Evolutionary conservation across 2,329 filamentous ascomycete species (phyloP).

Genomic region (Leptographium lundbergii): DNA sequence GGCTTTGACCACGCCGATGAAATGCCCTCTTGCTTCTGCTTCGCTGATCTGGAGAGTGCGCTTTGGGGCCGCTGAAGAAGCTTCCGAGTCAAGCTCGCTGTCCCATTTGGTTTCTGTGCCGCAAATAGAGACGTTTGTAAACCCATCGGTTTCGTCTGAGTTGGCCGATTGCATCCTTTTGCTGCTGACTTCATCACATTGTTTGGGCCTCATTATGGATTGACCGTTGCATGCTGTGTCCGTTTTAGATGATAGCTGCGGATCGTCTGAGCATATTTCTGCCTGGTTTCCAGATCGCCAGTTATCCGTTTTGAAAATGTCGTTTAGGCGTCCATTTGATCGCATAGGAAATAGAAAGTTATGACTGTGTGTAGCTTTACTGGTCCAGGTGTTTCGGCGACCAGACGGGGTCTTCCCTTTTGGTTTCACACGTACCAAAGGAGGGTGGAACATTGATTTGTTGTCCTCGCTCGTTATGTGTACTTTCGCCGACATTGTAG

Average conservation of each 20-base stretch:
- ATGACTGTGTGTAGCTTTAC: not conserved
- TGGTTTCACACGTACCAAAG: not conserved
- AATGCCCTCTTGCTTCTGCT: not conserved
- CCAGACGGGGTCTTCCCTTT: not conserved
- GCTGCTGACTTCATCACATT: not conserved
- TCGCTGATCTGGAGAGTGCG: not conserved
- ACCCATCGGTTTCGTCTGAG: not conserved
- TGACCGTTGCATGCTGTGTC: not conserved
- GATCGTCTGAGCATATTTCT: not conserved
- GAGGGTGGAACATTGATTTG: not conserved
- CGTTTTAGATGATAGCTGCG: not conserved
- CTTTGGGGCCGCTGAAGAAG: not conserved
- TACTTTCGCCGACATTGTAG: no score
- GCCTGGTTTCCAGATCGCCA: not conserved
- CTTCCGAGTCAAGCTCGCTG: not conserved
- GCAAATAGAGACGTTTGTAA: no score
- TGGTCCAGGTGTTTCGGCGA: not conserved
- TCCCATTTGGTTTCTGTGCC: not conserved
- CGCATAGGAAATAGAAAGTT: not conserved
- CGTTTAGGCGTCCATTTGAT: not conserved
- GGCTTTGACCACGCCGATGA: slow-evolving; percentile 1
- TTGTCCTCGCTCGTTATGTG: not conserved
- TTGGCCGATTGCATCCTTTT: not conserved
- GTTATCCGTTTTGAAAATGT: not conserved
- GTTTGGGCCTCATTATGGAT: not conserved